Base-by-base conservation (phyloP, 2,329 filamentous ascomycete genomes). In the Fusarium sp. region DNA sequence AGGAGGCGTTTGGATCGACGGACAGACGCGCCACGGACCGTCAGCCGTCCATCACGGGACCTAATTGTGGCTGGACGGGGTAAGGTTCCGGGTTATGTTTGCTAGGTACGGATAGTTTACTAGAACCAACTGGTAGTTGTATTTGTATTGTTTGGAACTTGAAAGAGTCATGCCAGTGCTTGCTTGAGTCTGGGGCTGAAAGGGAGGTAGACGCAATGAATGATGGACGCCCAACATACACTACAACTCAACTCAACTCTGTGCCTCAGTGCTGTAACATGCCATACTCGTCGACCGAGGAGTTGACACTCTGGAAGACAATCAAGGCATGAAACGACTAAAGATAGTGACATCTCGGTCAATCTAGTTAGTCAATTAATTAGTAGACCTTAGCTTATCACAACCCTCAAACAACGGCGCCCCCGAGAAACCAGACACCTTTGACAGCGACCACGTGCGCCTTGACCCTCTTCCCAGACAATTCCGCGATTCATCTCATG, bases 1-100 rank as follows among this genome's bases (percentile, higher is more conserved):
- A 29, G 60, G 59, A 67, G 57, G 62, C 65, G 43, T 41, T 48
- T 70, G 41, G 55, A 61, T 44, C 38, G 46, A 61, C 71, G 71
- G 66, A 62, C 58, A 61, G 69, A 67, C 52, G 67, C 70, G 72
- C 72, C 65, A 73, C 70, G 72, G 72, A 70, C 68, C 72, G 70
- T 61, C 59, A 54, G 49, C 69, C 65, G 65, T 58, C 44, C 41
- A 74, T 69, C 70, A 73, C 67, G 49, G 62, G 65, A 69, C 63
- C 55, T 62, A 44, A 51, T 44, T 51, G 48, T 70, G 68, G 68
- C 68, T 71, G 55, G 54, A 13, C 49, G 46, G 53, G 67, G 67
- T 62, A 58, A 60, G 24, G 62, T 67, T 59, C 67, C 63, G 49
- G 16, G 24, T 34, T 10, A 40, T 45, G 49, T 53, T 53, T 41